Evolutionary conservation across 2,329 filamentous ascomycete genomes (phyloP), one percentile per base, ranked within the genome.

Genomic region (Zymoseptoria pseudotritici): DNA sequence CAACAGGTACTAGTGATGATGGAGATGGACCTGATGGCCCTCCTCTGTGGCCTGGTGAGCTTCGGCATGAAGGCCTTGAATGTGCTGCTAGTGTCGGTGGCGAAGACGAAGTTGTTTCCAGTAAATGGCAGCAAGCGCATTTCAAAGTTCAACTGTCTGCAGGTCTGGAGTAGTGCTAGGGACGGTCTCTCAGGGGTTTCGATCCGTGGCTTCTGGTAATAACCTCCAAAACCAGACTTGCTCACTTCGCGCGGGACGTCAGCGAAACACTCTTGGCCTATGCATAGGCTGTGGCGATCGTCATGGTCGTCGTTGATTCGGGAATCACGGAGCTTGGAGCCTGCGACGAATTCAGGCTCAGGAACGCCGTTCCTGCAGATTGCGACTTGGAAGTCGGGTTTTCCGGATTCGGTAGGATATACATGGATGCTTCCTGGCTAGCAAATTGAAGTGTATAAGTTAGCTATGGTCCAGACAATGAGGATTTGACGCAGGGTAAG

Each of bases 81-180:
- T 17, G 17, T 46, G 13, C 13, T 46, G 36, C 36, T n/a, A n/a
- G 13, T n/a, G 36, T 17, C 36, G 11, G 13, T n/a, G 36, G 13
- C 5, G 36, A 46, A 46, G 36, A 46, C 36, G 36, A 46, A 46
- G 36, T 46, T 46, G 36, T 46, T 46, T 13, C 36, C 36, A n/a
- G 13, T n/a, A n/a, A 46, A 46, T n/a, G 36, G 11, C 36, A 46
- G 11, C 36, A 46, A 46, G 36, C 36, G 36, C 36, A 46, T 46
- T 17, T 46, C 36, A 3, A 46, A 17, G 36, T 46, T 46, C 13
- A 95, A 90, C 55, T 96, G 91, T 73, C 82, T 97, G 53, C 93
- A 89, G 21, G 86, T 97, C 22, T 99, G 94, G 94, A 94, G 87
- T 74, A 99, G 94, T 94, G 94, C 94, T 2, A 99, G 94, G 94